phyloP scores from a whole-genome alignment of 1,284 basidiomycete genomes.

The Jaminaea rosea region DNA sequence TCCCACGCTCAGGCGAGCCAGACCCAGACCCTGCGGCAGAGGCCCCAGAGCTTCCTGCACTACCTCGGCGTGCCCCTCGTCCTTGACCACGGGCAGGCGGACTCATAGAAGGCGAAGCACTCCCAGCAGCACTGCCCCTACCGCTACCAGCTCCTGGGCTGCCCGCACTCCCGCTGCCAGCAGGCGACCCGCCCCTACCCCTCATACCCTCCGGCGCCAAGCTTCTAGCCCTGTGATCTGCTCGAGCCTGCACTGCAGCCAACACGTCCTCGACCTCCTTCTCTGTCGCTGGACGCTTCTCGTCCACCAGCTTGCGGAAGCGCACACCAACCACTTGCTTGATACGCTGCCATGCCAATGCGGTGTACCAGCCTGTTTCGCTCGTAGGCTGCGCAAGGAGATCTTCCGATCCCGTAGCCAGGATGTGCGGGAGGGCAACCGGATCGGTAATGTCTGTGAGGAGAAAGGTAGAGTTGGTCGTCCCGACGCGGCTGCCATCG shows the following conservation, averaged over 20 bases:
- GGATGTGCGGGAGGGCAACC: conserved; percentile 48
- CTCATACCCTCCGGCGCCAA: neutral
- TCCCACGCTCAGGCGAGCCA: neutral
- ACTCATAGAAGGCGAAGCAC: neutral
- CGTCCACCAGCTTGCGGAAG: neutral
- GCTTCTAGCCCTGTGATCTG: neutral
- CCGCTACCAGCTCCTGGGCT: neutral
- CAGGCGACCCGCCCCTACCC: neutral
- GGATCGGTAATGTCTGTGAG: conserved; percentile 82
- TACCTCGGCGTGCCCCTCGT: neutral
- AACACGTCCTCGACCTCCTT: neutral
- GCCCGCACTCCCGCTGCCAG: neutral
- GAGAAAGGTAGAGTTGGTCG: conserved; percentile 81
- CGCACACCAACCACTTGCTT: neutral
- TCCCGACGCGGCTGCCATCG: conserved; percentile 68
- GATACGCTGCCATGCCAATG: conserved; percentile 4
- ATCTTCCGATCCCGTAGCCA: conserved; percentile 4
- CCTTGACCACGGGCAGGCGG: neutral
- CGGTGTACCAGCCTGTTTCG: conserved; percentile 5
- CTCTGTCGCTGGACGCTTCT: neutral
- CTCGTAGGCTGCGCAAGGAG: conserved; percentile 6
- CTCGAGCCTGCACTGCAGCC: neutral
- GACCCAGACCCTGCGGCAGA: neutral
- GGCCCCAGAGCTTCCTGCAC: neutral
- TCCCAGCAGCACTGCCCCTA: neutral